Evolutionary conservation across 805 yeast genomes (phyloP).

Genomic region (Nakazawaea peltata): DNA sequence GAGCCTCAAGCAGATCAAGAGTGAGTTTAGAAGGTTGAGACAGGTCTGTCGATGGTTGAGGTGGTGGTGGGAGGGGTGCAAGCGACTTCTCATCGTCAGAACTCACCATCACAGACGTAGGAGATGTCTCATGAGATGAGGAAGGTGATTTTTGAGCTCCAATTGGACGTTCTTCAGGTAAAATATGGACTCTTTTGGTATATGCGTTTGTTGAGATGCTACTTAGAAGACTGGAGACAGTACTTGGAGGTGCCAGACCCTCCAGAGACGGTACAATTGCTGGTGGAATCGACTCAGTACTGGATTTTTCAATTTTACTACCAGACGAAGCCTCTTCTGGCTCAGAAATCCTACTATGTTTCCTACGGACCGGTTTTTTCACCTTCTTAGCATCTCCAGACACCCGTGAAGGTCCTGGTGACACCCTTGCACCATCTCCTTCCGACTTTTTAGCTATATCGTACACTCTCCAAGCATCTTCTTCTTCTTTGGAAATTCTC

Average conservation of each 20-base stretch:
- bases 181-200: no score
- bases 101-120: slow-evolving; percentile 3
- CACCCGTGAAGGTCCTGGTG: slow-evolving; percentile 8
- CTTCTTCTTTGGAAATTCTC: slow-evolving; percentile 13
- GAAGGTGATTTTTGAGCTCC: not conserved
- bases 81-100: slow-evolving; percentile 4
- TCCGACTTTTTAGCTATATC: slow-evolving; percentile 16
- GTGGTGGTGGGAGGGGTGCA: no score
- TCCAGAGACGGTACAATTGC: no score
- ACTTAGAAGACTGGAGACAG: no score
- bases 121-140: slow-evolving; percentile 6
- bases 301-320: no score
- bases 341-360: slow-evolving; percentile 1
- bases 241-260: no score
- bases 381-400: slow-evolving; percentile 12
- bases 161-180: no score
- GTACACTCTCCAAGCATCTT: slow-evolving; percentile 21
- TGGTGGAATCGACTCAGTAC: no score
- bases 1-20: not conserved
- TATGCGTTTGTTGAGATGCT: no score
- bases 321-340: not conserved
- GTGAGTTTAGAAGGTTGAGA: not conserved
- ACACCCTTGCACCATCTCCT: not conserved
- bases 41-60: no score
- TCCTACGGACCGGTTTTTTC: slow-evolving; percentile 9